Conservation (phyloP, 306 rosid species). For the Boehmeria nivea region DNA sequence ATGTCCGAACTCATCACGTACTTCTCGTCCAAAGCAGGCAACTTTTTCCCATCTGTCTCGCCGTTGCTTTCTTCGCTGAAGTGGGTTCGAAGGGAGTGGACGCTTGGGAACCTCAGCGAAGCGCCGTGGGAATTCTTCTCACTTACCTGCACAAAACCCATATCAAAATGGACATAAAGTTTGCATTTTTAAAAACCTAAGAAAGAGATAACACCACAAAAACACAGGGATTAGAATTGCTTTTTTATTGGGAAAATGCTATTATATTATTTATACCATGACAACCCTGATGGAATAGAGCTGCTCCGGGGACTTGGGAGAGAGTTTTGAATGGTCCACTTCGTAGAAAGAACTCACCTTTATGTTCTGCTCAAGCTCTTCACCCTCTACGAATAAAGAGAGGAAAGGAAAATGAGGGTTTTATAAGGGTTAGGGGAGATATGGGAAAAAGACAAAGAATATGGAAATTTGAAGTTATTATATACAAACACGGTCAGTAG, state of each 20-base stretch:
- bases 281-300: conserved; percentile 51
- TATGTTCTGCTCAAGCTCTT: conserved; percentile 29
- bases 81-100: conserved; percentile 52
- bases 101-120: conserved; percentile 66
- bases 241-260: no score
- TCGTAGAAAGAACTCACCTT: conserved; percentile 61
- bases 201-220: background rate
- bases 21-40: conserved; percentile 63
- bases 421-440: background rate
- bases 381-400: conserved; percentile 22
- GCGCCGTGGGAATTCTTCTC: conserved; percentile 36
- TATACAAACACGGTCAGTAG: no score
- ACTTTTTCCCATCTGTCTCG: conserved; percentile 35
- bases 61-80: conserved; percentile 29
- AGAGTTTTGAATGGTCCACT: conserved; percentile 57
- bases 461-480: background rate
- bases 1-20: conserved; percentile 42
- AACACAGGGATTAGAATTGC: no score
- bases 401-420: background rate
- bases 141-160: conserved; percentile 43
- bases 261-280: no score
- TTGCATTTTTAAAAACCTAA: background rate
- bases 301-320: conserved; percentile 42
- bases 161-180: background rate
- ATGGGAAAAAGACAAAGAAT: background rate